These are phyloP conservation scores for Starmerella gropengiesseri DNA, from an alignment of 805 yeast species.

Conservation along the genomic window DNA sequence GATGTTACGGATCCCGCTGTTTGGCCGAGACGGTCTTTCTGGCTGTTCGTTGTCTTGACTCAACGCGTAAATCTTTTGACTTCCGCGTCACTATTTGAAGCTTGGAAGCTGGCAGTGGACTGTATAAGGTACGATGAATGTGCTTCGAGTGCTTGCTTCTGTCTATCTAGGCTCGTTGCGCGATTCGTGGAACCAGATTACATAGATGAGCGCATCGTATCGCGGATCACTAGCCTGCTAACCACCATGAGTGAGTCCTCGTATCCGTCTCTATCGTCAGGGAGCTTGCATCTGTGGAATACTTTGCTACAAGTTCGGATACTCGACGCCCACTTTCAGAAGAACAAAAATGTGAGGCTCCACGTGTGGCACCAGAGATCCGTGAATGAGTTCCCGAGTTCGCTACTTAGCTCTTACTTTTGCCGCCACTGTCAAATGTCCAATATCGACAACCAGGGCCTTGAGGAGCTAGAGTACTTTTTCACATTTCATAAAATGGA, in stretches of 20 bases:
- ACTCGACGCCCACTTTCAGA: slow-evolving; percentile 13
- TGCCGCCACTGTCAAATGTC: too few species aligned
- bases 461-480: too few species aligned
- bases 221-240: neutral
- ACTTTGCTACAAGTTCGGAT: neutral
- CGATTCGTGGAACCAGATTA: neutral
- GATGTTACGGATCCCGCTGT: neutral
- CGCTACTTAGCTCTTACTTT: too few species aligned
- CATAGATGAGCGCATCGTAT: neutral
- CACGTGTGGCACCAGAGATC: slow-evolving; percentile 3
- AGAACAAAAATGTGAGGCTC: neutral
- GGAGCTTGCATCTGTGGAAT: slow-evolving; percentile 10
- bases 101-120: slow-evolving; percentile 6
- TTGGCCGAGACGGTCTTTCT: neutral
- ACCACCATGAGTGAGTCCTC: neutral
- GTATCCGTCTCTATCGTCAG: slow-evolving; percentile 9
- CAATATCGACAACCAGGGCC: too few species aligned
- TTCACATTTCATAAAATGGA: too few species aligned
- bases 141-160: slow-evolving; percentile 14
- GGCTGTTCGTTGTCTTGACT: slow-evolving; percentile 4
- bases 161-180: slow-evolving; percentile 1
- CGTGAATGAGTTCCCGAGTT: neutral
- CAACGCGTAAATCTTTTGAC: neutral
- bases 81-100: neutral
- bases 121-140: neutral